Conservation (phyloP, 179 eudicot species). For the Beta macrorhiza region DNA sequence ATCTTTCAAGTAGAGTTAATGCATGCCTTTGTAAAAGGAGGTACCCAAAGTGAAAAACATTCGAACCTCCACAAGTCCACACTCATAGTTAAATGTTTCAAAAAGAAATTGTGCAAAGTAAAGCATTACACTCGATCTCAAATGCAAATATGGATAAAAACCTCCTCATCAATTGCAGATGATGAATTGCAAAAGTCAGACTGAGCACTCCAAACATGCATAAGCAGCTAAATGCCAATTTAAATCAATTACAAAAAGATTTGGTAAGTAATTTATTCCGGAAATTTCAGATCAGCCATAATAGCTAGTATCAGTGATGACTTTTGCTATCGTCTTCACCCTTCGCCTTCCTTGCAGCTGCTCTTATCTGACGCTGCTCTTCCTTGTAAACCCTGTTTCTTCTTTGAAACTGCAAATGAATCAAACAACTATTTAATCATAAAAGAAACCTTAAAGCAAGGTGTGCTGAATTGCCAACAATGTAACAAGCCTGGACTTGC, state of each 20-base stretch:
- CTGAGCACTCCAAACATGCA: conserved; percentile 9
- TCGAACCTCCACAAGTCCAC: too few species aligned
- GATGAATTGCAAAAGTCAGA: conserved; percentile 16
- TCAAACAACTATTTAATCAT: neutral
- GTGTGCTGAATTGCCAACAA: neutral
- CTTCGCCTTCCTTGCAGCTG: conserved; percentile 75
- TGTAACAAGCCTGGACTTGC: neutral
- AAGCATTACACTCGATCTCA: neutral
- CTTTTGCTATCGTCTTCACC: conserved; percentile 32
- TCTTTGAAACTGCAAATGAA: conserved; percentile 72
- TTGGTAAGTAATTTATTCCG: conserved; percentile 22
- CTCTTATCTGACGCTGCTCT: conserved; percentile 95
- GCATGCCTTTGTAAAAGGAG: too few species aligned
- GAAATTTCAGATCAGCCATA: neutral
- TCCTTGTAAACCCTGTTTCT: conserved; percentile 93
- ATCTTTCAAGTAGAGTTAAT: too few species aligned
- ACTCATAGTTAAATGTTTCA: too few species aligned
- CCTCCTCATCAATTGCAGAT: conserved; percentile 22
- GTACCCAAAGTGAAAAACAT: too few species aligned
- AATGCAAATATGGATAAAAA: neutral
- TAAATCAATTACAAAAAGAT: conserved; percentile 4
- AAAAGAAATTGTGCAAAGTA: too few species aligned
- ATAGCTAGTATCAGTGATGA: conserved; percentile 26
- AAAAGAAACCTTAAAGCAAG: neutral
- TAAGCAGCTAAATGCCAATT: conserved; percentile 18